Evolutionary conservation across 371 early-diverging fungal genomes (phyloP).

Genomic region (Catenaria anguillulae): DNA sequence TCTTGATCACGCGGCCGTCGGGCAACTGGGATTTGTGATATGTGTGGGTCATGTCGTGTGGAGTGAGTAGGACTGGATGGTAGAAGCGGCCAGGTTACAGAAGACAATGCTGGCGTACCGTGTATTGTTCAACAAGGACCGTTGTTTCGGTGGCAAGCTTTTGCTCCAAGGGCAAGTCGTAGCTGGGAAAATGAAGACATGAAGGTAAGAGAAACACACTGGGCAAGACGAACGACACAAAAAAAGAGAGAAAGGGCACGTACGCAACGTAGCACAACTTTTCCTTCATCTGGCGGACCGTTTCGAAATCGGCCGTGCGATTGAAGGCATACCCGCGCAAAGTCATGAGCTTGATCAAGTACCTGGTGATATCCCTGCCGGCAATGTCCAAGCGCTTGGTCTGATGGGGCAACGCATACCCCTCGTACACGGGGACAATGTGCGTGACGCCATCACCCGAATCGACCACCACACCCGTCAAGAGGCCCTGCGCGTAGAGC

Average conservation of each 20-base stretch:
- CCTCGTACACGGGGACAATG: conserved; percentile 93
- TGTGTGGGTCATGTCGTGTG: too few species aligned
- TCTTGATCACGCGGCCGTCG: conserved; percentile 94
- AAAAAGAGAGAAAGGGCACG: conserved; percentile 2
- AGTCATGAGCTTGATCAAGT: conserved; percentile 84
- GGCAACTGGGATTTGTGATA: conserved; percentile 53
- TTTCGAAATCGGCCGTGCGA: conserved; percentile 94
- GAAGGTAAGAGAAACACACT: neutral
- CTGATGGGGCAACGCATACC: conserved; percentile 80
- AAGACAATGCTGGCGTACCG: conserved; percentile 48
- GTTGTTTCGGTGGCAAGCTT: conserved; percentile 93
- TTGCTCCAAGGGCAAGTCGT: conserved; percentile 82
- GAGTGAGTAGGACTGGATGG: too few species aligned
- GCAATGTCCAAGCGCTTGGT: conserved; percentile 88
- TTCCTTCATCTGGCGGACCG: conserved; percentile 92
- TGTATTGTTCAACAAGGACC: conserved; percentile 85
- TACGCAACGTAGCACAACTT: conserved; percentile 93
- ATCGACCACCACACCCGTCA: conserved; percentile 94
- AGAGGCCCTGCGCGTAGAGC: conserved; percentile 87
- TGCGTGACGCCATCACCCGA: conserved; percentile 97
- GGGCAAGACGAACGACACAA: too few species aligned
- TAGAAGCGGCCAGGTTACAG: neutral
- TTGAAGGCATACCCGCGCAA: conserved; percentile 92
- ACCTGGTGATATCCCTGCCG: conserved; percentile 90
- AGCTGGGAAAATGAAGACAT: conserved; percentile 23